Evolutionary conservation across 345 rosid genomes (phyloP).

Genomic region (Moricandia moricandioides): DNA sequence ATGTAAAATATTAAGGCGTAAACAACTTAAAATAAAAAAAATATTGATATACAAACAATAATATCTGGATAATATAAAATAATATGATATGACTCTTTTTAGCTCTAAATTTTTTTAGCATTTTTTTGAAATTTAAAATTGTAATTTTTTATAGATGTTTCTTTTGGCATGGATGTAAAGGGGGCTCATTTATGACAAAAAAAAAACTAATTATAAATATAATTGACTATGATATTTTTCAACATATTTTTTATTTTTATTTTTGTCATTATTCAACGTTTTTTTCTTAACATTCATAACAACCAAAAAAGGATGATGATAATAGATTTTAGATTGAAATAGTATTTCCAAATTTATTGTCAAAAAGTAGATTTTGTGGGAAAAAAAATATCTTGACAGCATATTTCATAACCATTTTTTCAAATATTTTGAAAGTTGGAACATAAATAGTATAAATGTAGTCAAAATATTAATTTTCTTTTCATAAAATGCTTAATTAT

Average conservation of each 20-base stretch:
- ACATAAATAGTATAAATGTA: no score
- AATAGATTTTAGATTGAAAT: not conserved
- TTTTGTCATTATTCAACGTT: not conserved
- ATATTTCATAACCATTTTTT: not conserved
- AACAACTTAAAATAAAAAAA: no score
- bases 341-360: not conserved
- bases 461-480: not conserved
- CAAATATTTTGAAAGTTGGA: not conserved
- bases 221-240: no score
- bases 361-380: not conserved
- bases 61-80: no score
- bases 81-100: no score
- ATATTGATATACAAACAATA: no score
- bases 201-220: no score
- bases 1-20: no score
- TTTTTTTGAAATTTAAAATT: not conserved
- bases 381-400: not conserved
- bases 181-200: no score
- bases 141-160: no score
- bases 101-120: no score
- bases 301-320: slow-evolving; percentile 3
- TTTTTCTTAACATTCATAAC: not conserved
- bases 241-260: not conserved
- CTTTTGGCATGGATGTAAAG: no score
- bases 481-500: not conserved